Evolutionary conservation across 2,329 filamentous ascomycete species (phyloP).

Genomic region (Neonectria neomacrospora): DNA sequence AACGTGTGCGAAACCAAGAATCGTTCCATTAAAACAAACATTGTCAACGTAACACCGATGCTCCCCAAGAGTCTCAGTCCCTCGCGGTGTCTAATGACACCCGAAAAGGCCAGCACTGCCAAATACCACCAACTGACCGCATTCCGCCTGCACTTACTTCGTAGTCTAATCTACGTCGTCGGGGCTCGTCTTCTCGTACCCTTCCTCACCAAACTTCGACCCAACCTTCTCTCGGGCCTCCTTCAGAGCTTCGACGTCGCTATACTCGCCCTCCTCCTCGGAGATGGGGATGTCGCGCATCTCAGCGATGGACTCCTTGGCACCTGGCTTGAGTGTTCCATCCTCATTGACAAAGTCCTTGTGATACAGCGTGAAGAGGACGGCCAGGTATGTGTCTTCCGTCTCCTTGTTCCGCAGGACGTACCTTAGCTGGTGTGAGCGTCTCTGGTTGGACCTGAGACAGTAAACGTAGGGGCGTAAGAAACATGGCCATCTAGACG

Average conservation of each 20-base stretch:
- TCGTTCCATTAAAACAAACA: conserved; percentile 1
- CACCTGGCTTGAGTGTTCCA: conserved; percentile 61
- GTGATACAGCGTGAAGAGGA: conserved; percentile 81
- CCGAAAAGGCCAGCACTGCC: background rate
- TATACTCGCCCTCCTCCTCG: conserved; percentile 41
- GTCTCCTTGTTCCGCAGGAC: conserved; percentile 85
- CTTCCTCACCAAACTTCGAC: conserved; percentile 38
- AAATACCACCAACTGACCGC: background rate
- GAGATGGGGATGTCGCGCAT: conserved; percentile 9
- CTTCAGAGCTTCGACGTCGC: conserved; percentile 52
- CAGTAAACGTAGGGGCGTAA: conserved; percentile 38
- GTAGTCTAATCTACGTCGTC: conserved; percentile 64
- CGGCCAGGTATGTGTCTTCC: conserved; percentile 79
- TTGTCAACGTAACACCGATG: background rate
- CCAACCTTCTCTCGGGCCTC: conserved; percentile 53
- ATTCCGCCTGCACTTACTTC: background rate
- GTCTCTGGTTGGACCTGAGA: conserved; percentile 56
- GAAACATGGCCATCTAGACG: conserved; percentile 38
- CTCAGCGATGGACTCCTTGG: conserved; percentile 44
- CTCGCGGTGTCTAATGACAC: background rate
- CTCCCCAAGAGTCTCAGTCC: background rate
- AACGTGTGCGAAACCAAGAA: background rate
- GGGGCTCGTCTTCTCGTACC: conserved; percentile 44
- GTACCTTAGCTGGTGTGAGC: conserved; percentile 89
- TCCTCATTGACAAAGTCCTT: conserved; percentile 72